These are phyloP conservation scores for Immersiporthe knoxdaviesiana DNA, from an alignment of 2,329 filamentous ascomycete genomes.

Conservation along the genomic window DNA sequence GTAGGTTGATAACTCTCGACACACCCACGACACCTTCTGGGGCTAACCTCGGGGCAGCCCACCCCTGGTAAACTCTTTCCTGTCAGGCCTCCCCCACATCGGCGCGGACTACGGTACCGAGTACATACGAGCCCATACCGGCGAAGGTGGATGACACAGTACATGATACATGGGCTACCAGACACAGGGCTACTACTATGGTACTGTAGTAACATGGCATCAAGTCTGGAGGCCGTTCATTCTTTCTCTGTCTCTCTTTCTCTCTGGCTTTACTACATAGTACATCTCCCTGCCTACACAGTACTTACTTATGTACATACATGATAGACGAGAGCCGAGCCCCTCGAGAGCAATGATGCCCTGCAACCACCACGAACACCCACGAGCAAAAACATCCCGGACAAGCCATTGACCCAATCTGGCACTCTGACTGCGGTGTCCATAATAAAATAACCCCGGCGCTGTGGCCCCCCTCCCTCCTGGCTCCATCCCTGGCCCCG, in stretches of 20 bases:
- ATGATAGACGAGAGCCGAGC: background rate
- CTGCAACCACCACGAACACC: background rate
- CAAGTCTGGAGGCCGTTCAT: background rate
- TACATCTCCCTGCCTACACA: background rate
- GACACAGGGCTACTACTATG: background rate
- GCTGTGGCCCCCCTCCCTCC: slow-evolving; percentile 4
- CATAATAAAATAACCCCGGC: slow-evolving; percentile 17
- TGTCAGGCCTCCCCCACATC: background rate
- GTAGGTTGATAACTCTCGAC: slow-evolving; percentile 1
- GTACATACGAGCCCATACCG: background rate
- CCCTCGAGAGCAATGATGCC: background rate
- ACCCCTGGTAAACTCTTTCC: background rate
- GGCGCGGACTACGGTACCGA: background rate
- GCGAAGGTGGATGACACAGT: background rate
- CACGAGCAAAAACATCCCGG: background rate
- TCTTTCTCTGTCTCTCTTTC: background rate
- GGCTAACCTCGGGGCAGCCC: background rate
- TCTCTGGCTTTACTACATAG: no score
- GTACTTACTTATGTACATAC: no score
- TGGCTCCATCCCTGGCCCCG: background rate
- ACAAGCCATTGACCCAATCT: background rate
- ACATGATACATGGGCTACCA: background rate
- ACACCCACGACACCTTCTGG: background rate
- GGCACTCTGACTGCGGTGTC: background rate
- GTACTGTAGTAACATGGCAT: background rate